Evolutionary conservation across 129 eudicot genomes (phyloP), one percentile per base, ranked within the genome.

Genomic region (Oenanthe sinensis): DNA sequence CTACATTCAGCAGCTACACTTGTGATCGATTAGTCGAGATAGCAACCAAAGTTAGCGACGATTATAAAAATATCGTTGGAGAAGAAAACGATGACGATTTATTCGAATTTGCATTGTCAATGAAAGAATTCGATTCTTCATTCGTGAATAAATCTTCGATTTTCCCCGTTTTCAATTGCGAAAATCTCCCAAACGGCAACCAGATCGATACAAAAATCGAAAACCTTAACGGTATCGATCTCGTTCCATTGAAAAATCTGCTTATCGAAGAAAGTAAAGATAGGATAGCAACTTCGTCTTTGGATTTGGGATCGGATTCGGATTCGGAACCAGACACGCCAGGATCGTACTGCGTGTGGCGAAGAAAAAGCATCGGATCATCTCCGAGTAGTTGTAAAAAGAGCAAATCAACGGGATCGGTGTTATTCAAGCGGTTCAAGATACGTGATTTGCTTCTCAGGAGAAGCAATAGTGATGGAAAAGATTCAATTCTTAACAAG

Each of bases 401-500:
- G 87, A 91, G 92, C 80, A 86, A 72, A 33, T 91, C 92, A 1
- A 91, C 97, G 17, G 94, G 94, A 79, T 89, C 89, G 24, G 83
- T 60, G 30, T 84, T 89, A 10, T 58, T 58, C 33, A 87, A 84
- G 84, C 81, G 85, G 85, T 91, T 90, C 89, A 91, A 79, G 50
- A 28, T 89, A 58, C 80, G 85, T 10, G 83, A 87, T 84, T 70
- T 91, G 45, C 85, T 37, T 37, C 40, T 90, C 50, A 82, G 91
- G 58, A 91, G 97, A 36, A 82, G 96, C 79, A 86, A 88, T 37
- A 90, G 96, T 78, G 97, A 92, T 7, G 97, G 96, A 20, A 90
- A 88, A 83, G 90, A 87, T n/a, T 62, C 89, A 44, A 79, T 84
- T 77, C 52, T 71, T 11, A 28, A 40, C 76, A 39, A 33, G 39